Conservation (phyloP, 306 rosid genomes). For the Neltuma alba region DNA sequence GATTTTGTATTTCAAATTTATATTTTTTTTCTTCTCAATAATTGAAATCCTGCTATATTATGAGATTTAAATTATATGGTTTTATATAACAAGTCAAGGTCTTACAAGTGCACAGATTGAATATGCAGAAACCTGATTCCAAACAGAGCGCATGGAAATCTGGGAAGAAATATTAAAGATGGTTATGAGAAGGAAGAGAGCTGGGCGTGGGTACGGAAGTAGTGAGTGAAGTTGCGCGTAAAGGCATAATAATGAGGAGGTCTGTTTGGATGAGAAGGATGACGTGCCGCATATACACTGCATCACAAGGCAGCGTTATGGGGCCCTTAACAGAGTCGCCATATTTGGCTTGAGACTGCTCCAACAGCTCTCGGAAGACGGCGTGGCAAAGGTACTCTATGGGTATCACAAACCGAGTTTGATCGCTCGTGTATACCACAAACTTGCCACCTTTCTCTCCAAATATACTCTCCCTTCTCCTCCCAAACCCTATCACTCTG, state of each 20-base stretch:
- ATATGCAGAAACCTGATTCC: neutral
- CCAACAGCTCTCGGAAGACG: slow-evolving; percentile 33
- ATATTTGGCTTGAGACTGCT: slow-evolving; percentile 39
- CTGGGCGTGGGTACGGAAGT: neutral
- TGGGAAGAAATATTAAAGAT: neutral
- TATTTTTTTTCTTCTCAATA: no score
- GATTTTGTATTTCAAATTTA: no score
- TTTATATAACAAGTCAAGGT: neutral
- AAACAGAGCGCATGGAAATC: neutral
- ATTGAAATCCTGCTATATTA: no score
- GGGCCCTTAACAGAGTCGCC: slow-evolving; percentile 41
- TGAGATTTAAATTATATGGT: no score
- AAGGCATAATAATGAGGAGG: neutral
- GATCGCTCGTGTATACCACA: slow-evolving; percentile 36
- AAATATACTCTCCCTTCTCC: neutral
- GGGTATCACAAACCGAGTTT: slow-evolving; percentile 28
- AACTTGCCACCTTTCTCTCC: slow-evolving; percentile 30
- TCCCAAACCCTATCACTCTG: neutral
- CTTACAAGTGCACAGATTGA: neutral
- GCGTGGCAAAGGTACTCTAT: slow-evolving; percentile 25
- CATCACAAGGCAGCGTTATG: slow-evolving; percentile 48
- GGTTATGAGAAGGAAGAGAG: neutral
- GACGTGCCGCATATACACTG: slow-evolving; percentile 30
- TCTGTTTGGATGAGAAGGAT: slow-evolving; percentile 39
- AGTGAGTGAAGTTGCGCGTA: slow-evolving; percentile 25